Percentiles rank a stretch among this genome's conserved stretches.
Conservation (phyloP, 2,329 filamentous ascomycete species). For the Dactylellina cionopaga region DNA sequence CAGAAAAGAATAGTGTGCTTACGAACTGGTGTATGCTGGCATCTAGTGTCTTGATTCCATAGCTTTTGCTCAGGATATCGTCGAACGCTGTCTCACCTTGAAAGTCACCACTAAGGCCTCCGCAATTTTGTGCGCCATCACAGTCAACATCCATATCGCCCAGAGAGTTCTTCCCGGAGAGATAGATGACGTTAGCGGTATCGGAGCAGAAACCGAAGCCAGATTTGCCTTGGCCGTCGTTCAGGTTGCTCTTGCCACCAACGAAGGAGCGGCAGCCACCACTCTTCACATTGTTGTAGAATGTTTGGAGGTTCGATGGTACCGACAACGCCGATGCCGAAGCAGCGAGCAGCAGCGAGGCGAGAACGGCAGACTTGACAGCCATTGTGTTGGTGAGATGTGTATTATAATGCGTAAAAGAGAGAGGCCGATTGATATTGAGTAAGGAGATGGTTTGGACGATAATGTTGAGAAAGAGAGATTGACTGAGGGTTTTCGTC, state of each 20-base stretch:
- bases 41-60: conserved; percentile 63
- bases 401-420: no score
- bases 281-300: conserved; percentile 42
- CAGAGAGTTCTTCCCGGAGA: conserved; percentile 63
- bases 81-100: conserved; percentile 66
- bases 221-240: conserved; percentile 53
- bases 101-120: conserved; percentile 62
- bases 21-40: conserved; percentile 67
- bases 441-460: conserved; percentile 73
- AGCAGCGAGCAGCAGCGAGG: conserved; percentile 1
- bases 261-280: conserved; percentile 28
- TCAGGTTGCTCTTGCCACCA: conserved; percentile 20
- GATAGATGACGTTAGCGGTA: conserved; percentile 64
- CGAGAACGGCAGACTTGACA: not conserved
- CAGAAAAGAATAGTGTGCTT: no score
- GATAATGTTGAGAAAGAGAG: no score
- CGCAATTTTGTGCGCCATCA: conserved; percentile 65
- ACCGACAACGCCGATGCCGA: no score
- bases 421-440: conserved; percentile 62
- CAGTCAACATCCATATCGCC: conserved; percentile 71
- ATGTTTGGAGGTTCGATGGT: conserved; percentile 19
- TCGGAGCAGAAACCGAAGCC: conserved; percentile 65
- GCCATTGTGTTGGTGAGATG: conserved; percentile 9
- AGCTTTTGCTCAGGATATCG: conserved; percentile 61
- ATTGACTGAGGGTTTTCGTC: no score